phyloP scores from a whole-genome alignment of 1,284 basidiomycete genomes.

The Dichomitus squalens region DNA sequence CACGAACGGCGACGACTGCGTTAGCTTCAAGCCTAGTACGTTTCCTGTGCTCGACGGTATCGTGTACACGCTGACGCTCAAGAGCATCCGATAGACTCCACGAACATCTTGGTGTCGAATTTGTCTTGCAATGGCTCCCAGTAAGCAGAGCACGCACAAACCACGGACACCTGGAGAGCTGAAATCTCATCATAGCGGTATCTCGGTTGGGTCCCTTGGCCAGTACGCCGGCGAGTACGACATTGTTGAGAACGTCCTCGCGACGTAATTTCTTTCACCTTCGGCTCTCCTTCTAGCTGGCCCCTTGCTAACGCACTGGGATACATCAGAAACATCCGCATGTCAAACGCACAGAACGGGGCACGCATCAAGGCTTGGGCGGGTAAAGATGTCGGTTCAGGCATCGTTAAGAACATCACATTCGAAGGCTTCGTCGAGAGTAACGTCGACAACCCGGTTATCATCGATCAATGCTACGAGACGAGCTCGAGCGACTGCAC shows the following conservation, averaged over 20 bases:
- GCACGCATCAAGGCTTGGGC: slow-evolving; percentile 54
- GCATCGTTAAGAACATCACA: slow-evolving; percentile 42
- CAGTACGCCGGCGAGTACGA: slow-evolving; percentile 52
- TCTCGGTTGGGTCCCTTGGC: slow-evolving; percentile 49
- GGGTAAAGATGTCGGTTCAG: slow-evolving; percentile 35
- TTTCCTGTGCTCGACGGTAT: background rate
- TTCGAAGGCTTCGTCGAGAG: slow-evolving; percentile 40
- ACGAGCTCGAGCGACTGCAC: slow-evolving; percentile 33
- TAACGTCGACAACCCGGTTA: slow-evolving; percentile 47
- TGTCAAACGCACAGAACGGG: slow-evolving; percentile 52
- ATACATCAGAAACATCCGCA: slow-evolving; percentile 42
- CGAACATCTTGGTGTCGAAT: slow-evolving; percentile 46
- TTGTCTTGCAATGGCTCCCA: slow-evolving; percentile 47
- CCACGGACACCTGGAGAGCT: too few relatives aligned
- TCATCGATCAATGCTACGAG: slow-evolving; percentile 46
- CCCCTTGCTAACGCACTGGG: background rate
- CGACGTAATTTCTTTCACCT: slow-evolving; percentile 27
- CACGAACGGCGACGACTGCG: slow-evolving; percentile 40
- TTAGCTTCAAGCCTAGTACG: slow-evolving; percentile 50
- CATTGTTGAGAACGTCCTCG: slow-evolving; percentile 48
- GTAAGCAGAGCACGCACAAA: slow-evolving; percentile 32
- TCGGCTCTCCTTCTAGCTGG: background rate
- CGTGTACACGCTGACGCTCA: background rate
- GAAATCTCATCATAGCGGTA: slow-evolving; percentile 36
- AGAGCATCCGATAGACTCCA: slow-evolving; percentile 32